Base-by-base conservation (phyloP, 2,329 filamentous ascomycete genomes). In the Fusarium sulawesiense region DNA sequence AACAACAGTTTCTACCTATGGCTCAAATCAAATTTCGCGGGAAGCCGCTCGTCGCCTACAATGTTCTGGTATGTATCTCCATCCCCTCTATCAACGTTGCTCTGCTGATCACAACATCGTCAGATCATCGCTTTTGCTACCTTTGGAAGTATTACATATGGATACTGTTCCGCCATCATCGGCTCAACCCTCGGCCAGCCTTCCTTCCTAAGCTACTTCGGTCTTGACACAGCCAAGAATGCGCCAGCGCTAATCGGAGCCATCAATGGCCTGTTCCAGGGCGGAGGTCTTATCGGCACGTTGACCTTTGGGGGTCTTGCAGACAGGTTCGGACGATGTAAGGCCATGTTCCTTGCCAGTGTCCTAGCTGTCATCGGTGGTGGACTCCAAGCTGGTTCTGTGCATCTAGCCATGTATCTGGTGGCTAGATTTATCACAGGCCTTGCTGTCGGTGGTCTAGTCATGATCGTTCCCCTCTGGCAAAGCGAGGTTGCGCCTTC, bases 41-140 rank as follows among this genome's bases (percentile, higher is more conserved):
- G 18, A 58, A 58, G 14, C 25, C 47, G 18, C n/a, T 58, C 7
- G 25, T 20, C 27, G 34, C 37, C 1, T 58, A 58, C 14, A 58
- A 58, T 12, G 12, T 58, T 16, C 20, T 58, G 0, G 47, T 58
- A 34, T 4, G 34, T 27, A 6, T 1, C 4, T 14, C 2, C 6
- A 0, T 3, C 3, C 12, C 10, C 7, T 20, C 1, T 6, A 2
- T 16, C 2, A 3, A 20, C 0, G 1, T 8, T 14, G 16, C 32
- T 0, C 3, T 14, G 1, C 30, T 56, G 8, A 48, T 2, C 3
- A 4, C 3, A 3, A 1, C 9, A 10, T 12, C 20, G 4, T 14
- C 13, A 58, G 55, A 58, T 58, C 13, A 58, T 58, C 14, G 47
- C 55, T 0, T 53, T 53, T 42, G 37, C 47, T 1, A 58, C 55